Base-by-base conservation (phyloP, 352 stramenopile genomes). In the Blastocystis hominis region DNA sequence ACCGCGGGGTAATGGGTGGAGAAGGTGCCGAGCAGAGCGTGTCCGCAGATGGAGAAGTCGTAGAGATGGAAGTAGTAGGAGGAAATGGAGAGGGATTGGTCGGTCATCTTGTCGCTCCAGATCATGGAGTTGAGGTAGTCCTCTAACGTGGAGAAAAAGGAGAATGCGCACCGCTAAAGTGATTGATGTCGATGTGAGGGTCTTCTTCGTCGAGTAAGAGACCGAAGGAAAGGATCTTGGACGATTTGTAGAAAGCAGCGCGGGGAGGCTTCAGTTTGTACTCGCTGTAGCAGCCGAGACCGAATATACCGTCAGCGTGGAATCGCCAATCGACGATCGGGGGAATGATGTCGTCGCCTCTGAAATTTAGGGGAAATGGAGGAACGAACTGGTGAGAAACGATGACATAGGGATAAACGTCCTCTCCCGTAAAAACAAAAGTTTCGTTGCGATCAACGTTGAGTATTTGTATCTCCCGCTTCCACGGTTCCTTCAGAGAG, bases 51-150 rank as follows among this genome's bases (percentile, higher is more conserved):
- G 1, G 46, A 64, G 55, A 80, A 80, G 15, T 47, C 46, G 40
- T 80, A 80, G 9, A 80, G 13, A 6, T 40, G 55, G 34, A 80
- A 64, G 70, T 80, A 80, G 55, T 62, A 64, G 13, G 46, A 20
- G 3, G 6, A 40, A 15, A 47, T 42, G 36, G 50, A 61, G 50
- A 20, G 50, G 13, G 24, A 40, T 1, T 61, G 17, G 55, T 30
- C 50, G 36, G 70, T 44, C 70, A 80, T 80, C 46, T 64, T 62
- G 50, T 80, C 70, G n/a, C 46, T 36, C 70, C 70, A 80, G 30
- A 63, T 64, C 42, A 80, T 80, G 42, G 44, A 64, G 5, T 6
- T 20, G n/a, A 42, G 9, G 42, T 9, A 44, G 46, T 62, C 42
- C 55, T 47, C 55, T 61, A 17, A 0, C 24, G 15, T 80, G 70